phyloP scores from a whole-genome alignment of 306 rosid species.

The Begonia loranthoides region DNA sequence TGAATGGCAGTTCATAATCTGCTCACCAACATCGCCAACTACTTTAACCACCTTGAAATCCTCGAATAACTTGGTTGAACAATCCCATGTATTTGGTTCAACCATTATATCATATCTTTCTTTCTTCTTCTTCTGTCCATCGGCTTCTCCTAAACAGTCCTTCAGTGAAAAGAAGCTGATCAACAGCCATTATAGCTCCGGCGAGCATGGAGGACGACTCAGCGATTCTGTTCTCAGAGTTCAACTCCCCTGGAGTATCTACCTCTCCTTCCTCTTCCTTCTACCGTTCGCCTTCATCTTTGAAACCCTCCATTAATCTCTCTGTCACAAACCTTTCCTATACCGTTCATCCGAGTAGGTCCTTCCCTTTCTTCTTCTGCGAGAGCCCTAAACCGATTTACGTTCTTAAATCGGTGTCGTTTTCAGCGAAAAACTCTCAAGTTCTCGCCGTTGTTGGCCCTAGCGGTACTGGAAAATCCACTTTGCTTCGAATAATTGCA shows the following conservation, averaged over 20 bases:
- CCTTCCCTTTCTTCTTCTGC: constrained; percentile 19
- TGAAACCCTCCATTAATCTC: constrained; percentile 24
- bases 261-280: constrained; percentile 43
- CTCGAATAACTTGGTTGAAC: background rate
- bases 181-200: constrained; percentile 7
- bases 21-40: background rate
- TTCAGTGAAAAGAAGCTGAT: too few species aligned
- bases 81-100: background rate
- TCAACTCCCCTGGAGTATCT: constrained; percentile 56
- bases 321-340: constrained; percentile 44
- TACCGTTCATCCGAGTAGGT: constrained; percentile 26
- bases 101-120: too few species aligned
- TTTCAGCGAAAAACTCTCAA: constrained; percentile 52
- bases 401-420: constrained; percentile 67
- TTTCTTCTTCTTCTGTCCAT: too few species aligned
- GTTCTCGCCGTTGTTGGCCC: constrained; percentile 80
- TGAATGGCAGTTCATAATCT: background rate
- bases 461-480: constrained; percentile 87
- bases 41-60: background rate
- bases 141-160: too few species aligned
- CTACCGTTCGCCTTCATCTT: constrained; percentile 28
- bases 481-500: constrained; percentile 48
- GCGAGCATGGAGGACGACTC: constrained; percentile 47
- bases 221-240: constrained; percentile 35
- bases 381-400: constrained; percentile 33